Percentiles rank a stretch among this genome's conserved stretches.
Conservation (phyloP, 2,329 filamentous ascomycete species). For the Trichoderma afroharzianum region DNA sequence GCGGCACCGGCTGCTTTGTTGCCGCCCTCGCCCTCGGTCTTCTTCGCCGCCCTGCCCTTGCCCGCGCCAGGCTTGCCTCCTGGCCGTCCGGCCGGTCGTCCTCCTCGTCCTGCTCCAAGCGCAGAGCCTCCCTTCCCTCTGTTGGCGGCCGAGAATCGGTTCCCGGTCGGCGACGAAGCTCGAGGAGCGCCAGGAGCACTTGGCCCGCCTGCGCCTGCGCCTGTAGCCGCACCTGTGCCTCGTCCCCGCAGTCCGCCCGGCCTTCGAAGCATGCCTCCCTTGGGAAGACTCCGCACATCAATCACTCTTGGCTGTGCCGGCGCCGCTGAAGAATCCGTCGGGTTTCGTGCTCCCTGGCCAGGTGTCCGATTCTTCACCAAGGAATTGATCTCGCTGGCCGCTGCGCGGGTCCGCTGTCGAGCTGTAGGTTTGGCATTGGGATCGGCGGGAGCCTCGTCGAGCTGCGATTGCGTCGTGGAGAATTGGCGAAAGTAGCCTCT, state of each 20-base stretch:
- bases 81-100: conserved; percentile 16
- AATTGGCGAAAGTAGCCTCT: conserved; percentile 35
- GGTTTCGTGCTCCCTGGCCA: neutral
- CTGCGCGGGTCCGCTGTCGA: conserved; percentile 33
- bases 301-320: conserved; percentile 34
- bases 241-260: conserved; percentile 27
- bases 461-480: conserved; percentile 37
- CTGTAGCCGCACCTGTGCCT: neutral
- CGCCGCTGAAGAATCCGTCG: conserved; percentile 1
- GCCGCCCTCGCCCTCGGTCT: conserved; percentile 25
- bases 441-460: conserved; percentile 27
- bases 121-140: conserved; percentile 13
- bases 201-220: conserved; percentile 10
- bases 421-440: conserved; percentile 19
- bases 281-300: conserved; percentile 38
- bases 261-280: conserved; percentile 26
- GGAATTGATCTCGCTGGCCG: conserved; percentile 34
- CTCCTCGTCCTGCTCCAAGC: conserved; percentile 23
- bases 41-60: conserved; percentile 21
- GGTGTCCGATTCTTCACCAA: conserved; percentile 25
- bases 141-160: conserved; percentile 20
- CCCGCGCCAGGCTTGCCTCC: conserved; percentile 19
- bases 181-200: neutral
- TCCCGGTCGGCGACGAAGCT: conserved; percentile 15
- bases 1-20: conserved; percentile 12